These are phyloP conservation scores for Chlamydomonas eustigma DNA, from an alignment of 139 green algal genomes.

Conservation along the genomic window DNA sequence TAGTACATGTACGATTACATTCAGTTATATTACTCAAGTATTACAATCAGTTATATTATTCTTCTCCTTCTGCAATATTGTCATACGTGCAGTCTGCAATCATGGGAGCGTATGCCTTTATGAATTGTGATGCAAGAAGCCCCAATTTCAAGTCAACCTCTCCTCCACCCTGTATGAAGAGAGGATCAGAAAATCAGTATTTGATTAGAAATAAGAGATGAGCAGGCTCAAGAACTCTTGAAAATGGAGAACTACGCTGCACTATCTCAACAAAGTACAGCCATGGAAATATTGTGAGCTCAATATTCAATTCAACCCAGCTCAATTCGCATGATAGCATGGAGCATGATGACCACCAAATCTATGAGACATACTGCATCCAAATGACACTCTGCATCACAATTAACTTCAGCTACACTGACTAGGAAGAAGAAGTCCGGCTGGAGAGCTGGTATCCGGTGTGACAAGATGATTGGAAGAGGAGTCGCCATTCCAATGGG, in stretches of 20 bases:
- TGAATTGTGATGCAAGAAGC: conserved; percentile 50
- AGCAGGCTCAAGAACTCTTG: neutral
- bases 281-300: no score
- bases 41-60: no score
- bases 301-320: no score
- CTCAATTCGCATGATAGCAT: neutral
- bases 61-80: no score
- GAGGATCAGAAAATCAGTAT: conserved; percentile 4
- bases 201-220: neutral
- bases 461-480: conserved; percentile 76
- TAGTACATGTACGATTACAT: no score
- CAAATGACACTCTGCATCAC: neutral
- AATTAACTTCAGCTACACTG: no score
- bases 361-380: neutral
- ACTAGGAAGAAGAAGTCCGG: conserved; percentile 61
- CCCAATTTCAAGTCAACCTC: conserved; percentile 88
- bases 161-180: conserved; percentile 53
- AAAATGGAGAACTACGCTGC: no score
- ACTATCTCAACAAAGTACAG: no score
- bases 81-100: conserved; percentile 41
- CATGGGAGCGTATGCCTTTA: conserved; percentile 51
- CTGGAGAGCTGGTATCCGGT: conserved; percentile 53
- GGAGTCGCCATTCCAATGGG: conserved; percentile 64
- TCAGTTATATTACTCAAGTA: no score
- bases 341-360: neutral